phyloP scores from a whole-genome alignment of 2,329 filamentous ascomycete genomes.

The Aspergillus caelatus region DNA sequence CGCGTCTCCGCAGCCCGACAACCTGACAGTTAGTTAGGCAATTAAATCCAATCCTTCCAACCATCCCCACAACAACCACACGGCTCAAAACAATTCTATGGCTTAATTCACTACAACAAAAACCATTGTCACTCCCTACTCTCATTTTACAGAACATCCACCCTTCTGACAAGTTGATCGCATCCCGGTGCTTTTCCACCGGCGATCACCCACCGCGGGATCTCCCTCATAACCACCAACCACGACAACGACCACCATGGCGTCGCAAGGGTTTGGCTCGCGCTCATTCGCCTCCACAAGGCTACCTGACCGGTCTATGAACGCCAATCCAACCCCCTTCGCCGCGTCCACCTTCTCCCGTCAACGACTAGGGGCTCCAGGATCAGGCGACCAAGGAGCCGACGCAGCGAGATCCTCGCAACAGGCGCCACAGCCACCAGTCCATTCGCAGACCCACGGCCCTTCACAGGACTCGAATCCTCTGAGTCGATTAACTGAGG shows the following conservation, averaged over 20 bases:
- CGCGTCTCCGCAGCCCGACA: slow-evolving; percentile 1
- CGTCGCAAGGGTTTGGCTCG: slow-evolving; percentile 58
- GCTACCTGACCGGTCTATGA: slow-evolving; percentile 53
- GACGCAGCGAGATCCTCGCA: slow-evolving; percentile 32
- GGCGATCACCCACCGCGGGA: slow-evolving; percentile 14
- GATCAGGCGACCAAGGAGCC: slow-evolving; percentile 29
- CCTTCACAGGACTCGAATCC: slow-evolving; percentile 52
- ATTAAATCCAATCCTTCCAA: neutral
- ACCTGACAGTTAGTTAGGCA: neutral
- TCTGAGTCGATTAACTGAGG: slow-evolving; percentile 70
- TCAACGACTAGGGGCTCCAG: slow-evolving; percentile 35
- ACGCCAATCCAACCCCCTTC: slow-evolving; percentile 47
- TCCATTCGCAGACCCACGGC: slow-evolving; percentile 44
- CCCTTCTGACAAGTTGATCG: neutral
- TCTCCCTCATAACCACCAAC: slow-evolving; percentile 13
- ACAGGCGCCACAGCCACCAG: slow-evolving; percentile 38
- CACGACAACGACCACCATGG: slow-evolving; percentile 44
- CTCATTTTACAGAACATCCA: neutral
- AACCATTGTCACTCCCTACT: neutral
- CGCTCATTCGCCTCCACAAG: slow-evolving; percentile 58
- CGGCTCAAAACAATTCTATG: neutral
- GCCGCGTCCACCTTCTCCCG: slow-evolving; percentile 48
- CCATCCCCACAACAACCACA: neutral
- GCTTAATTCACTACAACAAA: neutral
- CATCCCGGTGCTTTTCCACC: slow-evolving; percentile 1